phyloP scores from a whole-genome alignment of 139 green algal genomes.

The Axilococcus clingmanii region DNA sequence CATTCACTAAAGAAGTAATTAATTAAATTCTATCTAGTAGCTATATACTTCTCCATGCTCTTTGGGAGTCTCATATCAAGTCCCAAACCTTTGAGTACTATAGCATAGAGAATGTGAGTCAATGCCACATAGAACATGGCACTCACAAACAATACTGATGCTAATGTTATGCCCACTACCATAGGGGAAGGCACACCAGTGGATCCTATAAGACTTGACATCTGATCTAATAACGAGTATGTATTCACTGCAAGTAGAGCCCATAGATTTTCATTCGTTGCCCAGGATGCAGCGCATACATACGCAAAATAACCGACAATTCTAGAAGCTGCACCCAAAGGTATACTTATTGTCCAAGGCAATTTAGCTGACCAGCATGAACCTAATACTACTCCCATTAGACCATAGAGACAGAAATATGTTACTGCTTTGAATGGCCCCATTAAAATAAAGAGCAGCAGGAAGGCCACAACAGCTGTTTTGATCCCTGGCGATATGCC shows the following conservation, averaged over 20 bases:
- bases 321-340: conserved; percentile 27
- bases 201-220: conserved; percentile 36
- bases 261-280: conserved; percentile 73
- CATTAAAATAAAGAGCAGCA: conserved; percentile 73
- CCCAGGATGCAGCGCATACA: conserved; percentile 45
- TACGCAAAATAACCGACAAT: conserved; percentile 51
- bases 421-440: conserved; percentile 56
- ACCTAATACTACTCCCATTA: conserved; percentile 50
- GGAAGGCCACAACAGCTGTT: conserved; percentile 53
- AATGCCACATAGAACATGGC: conserved; percentile 50
- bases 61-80: conserved; percentile 3
- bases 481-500: conserved; percentile 39
- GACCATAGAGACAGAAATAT: conserved; percentile 67
- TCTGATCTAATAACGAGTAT: conserved; percentile 60
- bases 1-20: no score
- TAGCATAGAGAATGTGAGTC: conserved; percentile 59
- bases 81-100: conserved; percentile 43
- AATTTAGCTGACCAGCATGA: conserved; percentile 18
- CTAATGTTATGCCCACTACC: conserved; percentile 42
- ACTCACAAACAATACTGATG: conserved; percentile 57
- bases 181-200: conserved; percentile 38
- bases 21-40: no score
- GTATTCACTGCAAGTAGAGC: conserved; percentile 56
- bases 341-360: conserved; percentile 33
- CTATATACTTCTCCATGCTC: no score